phyloP scores from a whole-genome alignment of 306 rosid genomes.

The Cercis canadensis region DNA sequence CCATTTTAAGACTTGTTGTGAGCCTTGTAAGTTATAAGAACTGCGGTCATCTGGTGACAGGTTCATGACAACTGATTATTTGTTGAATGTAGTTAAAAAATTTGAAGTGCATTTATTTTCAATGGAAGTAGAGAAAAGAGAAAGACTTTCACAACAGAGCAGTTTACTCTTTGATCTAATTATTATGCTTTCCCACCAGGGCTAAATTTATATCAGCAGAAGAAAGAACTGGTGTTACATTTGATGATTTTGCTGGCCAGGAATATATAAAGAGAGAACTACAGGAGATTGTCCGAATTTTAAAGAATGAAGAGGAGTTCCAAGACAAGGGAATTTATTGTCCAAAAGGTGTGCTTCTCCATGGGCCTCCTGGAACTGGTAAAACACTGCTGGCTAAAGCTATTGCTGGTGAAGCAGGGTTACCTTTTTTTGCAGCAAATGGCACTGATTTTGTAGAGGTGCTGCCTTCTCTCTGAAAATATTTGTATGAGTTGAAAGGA shows the following conservation, averaged over 20 bases:
- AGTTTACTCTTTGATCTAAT: slow-evolving; percentile 45
- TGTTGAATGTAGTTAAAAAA: slow-evolving; percentile 29
- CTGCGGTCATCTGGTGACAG: no score
- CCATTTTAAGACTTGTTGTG: slow-evolving; percentile 3
- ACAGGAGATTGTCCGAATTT: slow-evolving; percentile 91
- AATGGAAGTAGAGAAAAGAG: slow-evolving; percentile 12
- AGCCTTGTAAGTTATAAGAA: slow-evolving; percentile 9
- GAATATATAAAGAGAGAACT: slow-evolving; percentile 96
- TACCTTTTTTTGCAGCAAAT: slow-evolving; percentile 95
- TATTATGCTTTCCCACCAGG: slow-evolving; percentile 65
- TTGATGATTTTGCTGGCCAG: slow-evolving; percentile 99
- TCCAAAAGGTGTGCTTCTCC: slow-evolving; percentile 97
- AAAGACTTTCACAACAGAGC: slow-evolving; percentile 20
- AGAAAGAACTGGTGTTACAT: slow-evolving; percentile 94
- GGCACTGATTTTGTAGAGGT: slow-evolving; percentile 99
- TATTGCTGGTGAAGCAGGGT: slow-evolving; percentile 98
- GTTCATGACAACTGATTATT: slow-evolving; percentile 32
- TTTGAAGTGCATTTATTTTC: slow-evolving; percentile 30
- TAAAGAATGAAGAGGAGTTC: slow-evolving; percentile 91
- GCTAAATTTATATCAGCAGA: slow-evolving; percentile 98
- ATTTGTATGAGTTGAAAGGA: slow-evolving; percentile 32
- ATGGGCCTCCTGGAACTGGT: slow-evolving; percentile 99
- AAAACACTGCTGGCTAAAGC: slow-evolving; percentile 98
- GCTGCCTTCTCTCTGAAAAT: slow-evolving; percentile 41
- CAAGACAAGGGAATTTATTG: slow-evolving; percentile 94